Percentiles rank a stretch among this genome's conserved stretches.
Conservation (phyloP, 352 stramenopile genomes). For the Globisporangium ultimum region DNA sequence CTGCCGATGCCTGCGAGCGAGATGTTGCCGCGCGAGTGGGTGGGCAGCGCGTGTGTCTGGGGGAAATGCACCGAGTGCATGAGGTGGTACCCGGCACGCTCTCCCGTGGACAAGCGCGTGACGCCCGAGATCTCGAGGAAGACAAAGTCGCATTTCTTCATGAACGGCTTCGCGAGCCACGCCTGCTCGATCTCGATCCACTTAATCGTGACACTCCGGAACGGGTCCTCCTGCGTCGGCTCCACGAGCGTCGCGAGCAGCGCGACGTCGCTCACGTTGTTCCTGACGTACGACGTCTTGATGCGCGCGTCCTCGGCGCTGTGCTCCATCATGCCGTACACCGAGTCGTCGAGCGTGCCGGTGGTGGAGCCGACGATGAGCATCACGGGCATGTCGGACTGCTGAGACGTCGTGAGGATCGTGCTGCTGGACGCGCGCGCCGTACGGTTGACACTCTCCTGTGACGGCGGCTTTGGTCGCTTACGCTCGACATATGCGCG, state of each 20-base stretch:
- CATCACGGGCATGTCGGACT: conserved; percentile 18
- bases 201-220: conserved; percentile 32
- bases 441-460: background rate
- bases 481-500: conserved; percentile 6
- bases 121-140: conserved; percentile 27
- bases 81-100: conserved; percentile 31
- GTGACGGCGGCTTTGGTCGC: background rate
- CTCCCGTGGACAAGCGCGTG: conserved; percentile 16
- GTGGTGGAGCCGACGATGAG: conserved; percentile 26
- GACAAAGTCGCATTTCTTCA: conserved; percentile 30
- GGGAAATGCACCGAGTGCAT: conserved; percentile 33
- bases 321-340: conserved; percentile 36
- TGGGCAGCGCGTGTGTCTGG: conserved; percentile 6
- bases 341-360: conserved; percentile 32
- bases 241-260: conserved; percentile 30
- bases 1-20: conserved; percentile 41
- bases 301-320: conserved; percentile 28
- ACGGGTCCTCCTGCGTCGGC: conserved; percentile 23
- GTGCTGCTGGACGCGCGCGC: background rate
- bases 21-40: conserved; percentile 29
- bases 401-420: background rate
- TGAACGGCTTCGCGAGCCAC: conserved; percentile 21
- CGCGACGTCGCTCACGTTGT: conserved; percentile 37
- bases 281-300: conserved; percentile 41
- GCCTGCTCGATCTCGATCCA: conserved; percentile 29